Base-by-base conservation (phyloP, 805 yeast species). In the Saccharomycopsis fermentans region DNA sequence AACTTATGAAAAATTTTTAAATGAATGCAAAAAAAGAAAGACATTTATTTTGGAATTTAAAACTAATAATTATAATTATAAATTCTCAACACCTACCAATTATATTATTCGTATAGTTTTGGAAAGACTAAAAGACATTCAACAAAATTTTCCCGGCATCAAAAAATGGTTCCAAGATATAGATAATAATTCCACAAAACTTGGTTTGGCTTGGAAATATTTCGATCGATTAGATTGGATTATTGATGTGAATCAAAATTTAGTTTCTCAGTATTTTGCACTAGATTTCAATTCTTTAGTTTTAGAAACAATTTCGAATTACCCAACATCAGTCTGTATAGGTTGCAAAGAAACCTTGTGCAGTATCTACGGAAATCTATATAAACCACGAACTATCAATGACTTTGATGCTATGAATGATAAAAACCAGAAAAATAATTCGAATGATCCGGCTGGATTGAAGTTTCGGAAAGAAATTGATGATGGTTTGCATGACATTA, bases 201-300 rank as follows among this genome's bases (percentile, higher is more conserved):
- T 67, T 67, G 87, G 86, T 59, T 76, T 78, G 66, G 84, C 79
- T 64, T 83, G 84, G 76, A 81, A 82, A 60, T 73, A 80, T 57
- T 87, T 84, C 67, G 96, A 90, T 69, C 72, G 91, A 51, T 66
- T 90, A 6, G 94, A 89, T 64, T 85, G 90, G 89, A 65, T 80
- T 9, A 70, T 77, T 57, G 82, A 79, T 17, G 73, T 75, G 24
- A 71, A 70, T 39, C 74, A 76, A 50, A 67, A 73, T 21, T 66
- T 78, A 6, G 59, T 82, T 17, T 73, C 73, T 32, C 74, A 78
- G 9, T 70, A 74, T 3, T 74, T 78, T 73, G 74, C 73, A 6
- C 73, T 76, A 67, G 68, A 65, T 61, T 69, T 67, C 59, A 74
- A 79, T 9, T 75, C 73, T 47, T 67, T 90, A n/a, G 92, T 90